Conservation (phyloP, 257 asterid species). For the Coffea canephora region DNA sequence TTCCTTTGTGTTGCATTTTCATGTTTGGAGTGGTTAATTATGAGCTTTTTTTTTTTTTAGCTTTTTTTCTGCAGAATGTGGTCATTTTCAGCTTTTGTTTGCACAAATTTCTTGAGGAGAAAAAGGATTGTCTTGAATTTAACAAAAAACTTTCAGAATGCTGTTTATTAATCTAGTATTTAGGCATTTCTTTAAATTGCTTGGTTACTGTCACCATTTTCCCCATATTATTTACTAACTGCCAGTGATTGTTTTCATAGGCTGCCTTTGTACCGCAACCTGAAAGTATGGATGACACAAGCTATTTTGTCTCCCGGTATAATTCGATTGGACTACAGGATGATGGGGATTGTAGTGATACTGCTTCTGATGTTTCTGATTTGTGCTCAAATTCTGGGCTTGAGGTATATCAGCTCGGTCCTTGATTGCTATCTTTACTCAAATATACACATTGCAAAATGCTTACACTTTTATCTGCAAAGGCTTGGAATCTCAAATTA, state of each 20-base stretch:
- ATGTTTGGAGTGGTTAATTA: neutral
- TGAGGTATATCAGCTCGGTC: slow-evolving; percentile 40
- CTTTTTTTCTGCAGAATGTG: neutral
- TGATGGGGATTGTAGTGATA: slow-evolving; percentile 48
- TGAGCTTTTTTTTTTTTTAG: neutral
- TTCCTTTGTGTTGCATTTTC: neutral
- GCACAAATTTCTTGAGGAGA: neutral
- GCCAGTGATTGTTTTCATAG: slow-evolving; percentile 35
- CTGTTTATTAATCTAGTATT: neutral
- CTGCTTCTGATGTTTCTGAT: slow-evolving; percentile 71
- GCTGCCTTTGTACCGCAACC: slow-evolving; percentile 95
- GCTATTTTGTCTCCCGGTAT: slow-evolving; percentile 82
- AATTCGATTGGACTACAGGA: slow-evolving; percentile 47
- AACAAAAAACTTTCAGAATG: neutral
- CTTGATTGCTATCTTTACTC: neutral
- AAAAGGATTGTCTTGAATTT: neutral
- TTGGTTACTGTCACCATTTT: neutral
- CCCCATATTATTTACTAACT: neutral
- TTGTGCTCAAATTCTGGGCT: slow-evolving; percentile 44
- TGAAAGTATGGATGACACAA: slow-evolving; percentile 81
- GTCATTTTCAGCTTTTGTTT: neutral
- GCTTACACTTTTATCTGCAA: neutral
- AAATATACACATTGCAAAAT: neutral
- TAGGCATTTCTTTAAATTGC: neutral
- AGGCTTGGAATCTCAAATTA: neutral